phyloP scores from a whole-genome alignment of 257 asterid species.

The Penstemon davidsonii region DNA sequence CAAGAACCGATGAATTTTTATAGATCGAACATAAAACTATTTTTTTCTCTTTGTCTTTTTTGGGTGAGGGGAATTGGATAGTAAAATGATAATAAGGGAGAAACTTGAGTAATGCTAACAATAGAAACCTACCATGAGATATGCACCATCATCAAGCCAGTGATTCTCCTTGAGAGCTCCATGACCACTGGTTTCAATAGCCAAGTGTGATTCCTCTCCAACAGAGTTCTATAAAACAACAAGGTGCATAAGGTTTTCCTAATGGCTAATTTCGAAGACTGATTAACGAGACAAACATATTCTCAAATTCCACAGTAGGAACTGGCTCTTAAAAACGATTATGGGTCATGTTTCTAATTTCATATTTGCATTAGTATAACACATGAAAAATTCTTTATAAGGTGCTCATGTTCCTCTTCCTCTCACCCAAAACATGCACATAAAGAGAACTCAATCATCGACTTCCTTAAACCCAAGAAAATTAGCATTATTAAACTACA shows the following conservation, averaged over 20 bases:
- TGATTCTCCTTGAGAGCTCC: constrained; percentile 99
- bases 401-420: background rate
- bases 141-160: constrained; percentile 99
- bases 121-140: constrained; percentile 71
- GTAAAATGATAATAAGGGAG: background rate
- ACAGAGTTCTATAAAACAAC: constrained; percentile 65
- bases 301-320: background rate
- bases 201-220: constrained; percentile 92
- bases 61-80: background rate
- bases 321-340: background rate
- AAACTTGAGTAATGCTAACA: constrained; percentile 8
- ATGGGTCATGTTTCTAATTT: background rate
- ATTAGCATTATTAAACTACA: background rate
- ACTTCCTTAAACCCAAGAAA: background rate
- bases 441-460: background rate
- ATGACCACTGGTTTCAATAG: constrained; percentile 99
- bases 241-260: constrained; percentile 6
- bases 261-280: background rate
- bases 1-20: background rate
- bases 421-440: background rate
- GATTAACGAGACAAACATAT: constrained; percentile 5
- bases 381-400: background rate
- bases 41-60: too few relatives aligned
- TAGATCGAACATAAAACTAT: background rate
- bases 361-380: constrained; percentile 12